Evolutionary conservation across 495 filamentous ascomycete genomes (phyloP), one percentile per base, ranked within the genome.

Genomic region (Rusavskia elegans): DNA sequence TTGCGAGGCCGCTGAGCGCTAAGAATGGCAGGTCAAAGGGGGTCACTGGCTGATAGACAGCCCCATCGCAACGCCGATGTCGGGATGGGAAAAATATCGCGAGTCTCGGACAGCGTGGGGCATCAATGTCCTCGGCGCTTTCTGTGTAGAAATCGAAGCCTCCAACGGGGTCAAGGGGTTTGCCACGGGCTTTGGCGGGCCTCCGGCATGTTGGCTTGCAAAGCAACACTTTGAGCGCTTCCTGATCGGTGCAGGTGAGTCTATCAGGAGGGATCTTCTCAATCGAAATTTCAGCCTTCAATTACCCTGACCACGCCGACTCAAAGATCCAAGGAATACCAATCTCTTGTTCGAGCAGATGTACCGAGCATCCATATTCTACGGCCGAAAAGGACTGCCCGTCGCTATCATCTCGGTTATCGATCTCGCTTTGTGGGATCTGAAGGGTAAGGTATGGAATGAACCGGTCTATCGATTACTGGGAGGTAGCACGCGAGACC

Each of bases 381-480:
- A 95, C 62, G 89, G 89, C 45, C 80, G 89, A 53, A 95, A 95
- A 66, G 89, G 89, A 19, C 76, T 95, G 23, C 82, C 89, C 2
- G 78, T 89, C 13, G 89, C 89, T 35, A 84, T 89, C 60, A 95
- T 95, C 63, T 92, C 86, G 0, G 89, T 93, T 55, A 89, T 95
- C 59, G 89, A 95, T 58, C 71, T 95, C 46, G 89, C 89, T 2
- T 70, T 95, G 29, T 95, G 89, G 89, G 89, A 95, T 71, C 70
- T 95, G 21, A 66, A 87, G 7, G 89, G 89, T 50, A 94, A 95
- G 69, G 76, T 95, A 50, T 77, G 89, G 54, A 82, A 85, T 55
- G 89, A 95, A 68, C 89, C 89, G 3, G 89, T 95, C 37, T 95
- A 95, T 73, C 89, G 88, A 68, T 72, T 95, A 60, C 94, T 95